Conservation (phyloP, 1,139 yeast species). For the Taiozyma sp. region DNA sequence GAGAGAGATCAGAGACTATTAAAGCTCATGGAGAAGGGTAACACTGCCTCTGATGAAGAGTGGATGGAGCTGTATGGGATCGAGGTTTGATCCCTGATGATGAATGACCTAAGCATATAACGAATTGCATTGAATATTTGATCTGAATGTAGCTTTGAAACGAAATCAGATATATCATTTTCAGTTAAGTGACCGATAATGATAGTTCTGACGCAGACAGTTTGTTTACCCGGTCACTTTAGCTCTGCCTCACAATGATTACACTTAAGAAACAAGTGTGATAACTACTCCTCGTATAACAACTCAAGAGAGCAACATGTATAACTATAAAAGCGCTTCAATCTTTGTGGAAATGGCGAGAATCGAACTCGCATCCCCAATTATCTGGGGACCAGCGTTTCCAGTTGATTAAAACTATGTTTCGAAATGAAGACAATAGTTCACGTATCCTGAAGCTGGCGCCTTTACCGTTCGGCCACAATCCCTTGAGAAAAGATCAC, state of each 20-base stretch:
- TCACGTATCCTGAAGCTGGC: background rate
- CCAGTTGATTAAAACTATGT: background rate
- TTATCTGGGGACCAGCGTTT: background rate
- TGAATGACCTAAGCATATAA: background rate
- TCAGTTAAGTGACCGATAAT: too few relatives aligned
- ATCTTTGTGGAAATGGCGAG: slow-evolving; percentile 23
- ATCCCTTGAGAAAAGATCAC: background rate
- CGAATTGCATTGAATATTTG: background rate
- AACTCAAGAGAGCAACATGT: too few relatives aligned
- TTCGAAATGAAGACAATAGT: background rate
- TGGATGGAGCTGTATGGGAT: slow-evolving; percentile 2
- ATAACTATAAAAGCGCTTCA: too few relatives aligned
- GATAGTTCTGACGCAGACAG: too few relatives aligned
- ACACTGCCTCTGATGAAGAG: slow-evolving; percentile 1
- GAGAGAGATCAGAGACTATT: slow-evolving; percentile 2
- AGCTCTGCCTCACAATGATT: too few relatives aligned
- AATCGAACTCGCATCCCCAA: slow-evolving; percentile 25
- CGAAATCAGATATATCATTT: background rate
- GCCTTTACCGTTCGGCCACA: slow-evolving; percentile 1
- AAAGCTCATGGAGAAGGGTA: background rate
- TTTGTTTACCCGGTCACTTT: too few relatives aligned
- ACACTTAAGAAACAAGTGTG: too few relatives aligned
- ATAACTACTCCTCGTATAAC: too few relatives aligned
- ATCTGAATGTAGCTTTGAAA: background rate
- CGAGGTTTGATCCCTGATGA: background rate